phyloP scores from a whole-genome alignment of 768 basidiomycete genomes.

The Trichaptum fuscoviolaceum region DNA sequence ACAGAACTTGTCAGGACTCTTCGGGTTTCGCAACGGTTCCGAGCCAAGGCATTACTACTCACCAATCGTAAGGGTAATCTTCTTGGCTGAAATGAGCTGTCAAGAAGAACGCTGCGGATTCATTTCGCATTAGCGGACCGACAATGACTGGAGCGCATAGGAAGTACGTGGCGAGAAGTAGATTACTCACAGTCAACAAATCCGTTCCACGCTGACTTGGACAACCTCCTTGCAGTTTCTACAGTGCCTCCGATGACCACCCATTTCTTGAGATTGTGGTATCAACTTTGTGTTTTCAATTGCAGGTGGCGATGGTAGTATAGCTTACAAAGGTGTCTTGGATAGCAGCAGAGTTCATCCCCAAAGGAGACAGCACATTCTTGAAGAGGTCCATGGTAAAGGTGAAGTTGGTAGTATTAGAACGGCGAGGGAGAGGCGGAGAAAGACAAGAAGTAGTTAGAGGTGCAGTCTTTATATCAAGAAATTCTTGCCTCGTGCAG shows the following conservation, averaged over 20 bases:
- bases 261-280: slow-evolving; percentile 53
- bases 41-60: slow-evolving; percentile 16
- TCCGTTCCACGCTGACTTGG: slow-evolving; percentile 83
- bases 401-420: background rate
- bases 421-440: background rate
- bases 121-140: slow-evolving; percentile 11
- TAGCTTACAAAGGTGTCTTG: slow-evolving; percentile 71
- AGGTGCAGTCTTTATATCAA: slow-evolving; percentile 7
- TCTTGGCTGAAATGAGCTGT: slow-evolving; percentile 87
- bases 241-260: slow-evolving; percentile 89
- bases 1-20: slow-evolving; percentile 2
- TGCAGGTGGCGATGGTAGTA: background rate
- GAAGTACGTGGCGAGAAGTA: background rate
- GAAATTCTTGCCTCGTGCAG: slow-evolving; percentile 13
- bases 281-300: background rate
- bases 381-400: slow-evolving; percentile 62
- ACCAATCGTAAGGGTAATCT: slow-evolving; percentile 87
- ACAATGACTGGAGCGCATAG: slow-evolving; percentile 7
- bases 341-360: slow-evolving; percentile 60
- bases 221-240: slow-evolving; percentile 77
- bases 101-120: slow-evolving; percentile 67
- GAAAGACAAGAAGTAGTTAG: slow-evolving; percentile 5
- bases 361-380: slow-evolving; percentile 65
- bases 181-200: slow-evolving; percentile 72
- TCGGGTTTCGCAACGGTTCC: slow-evolving; percentile 4